A percentile compares a stretch with the other conserved stretches of the same genome.
These are phyloP conservation scores for Solanum phureja DNA, from an alignment of 257 asterid genomes.

Conservation along the genomic window DNA sequence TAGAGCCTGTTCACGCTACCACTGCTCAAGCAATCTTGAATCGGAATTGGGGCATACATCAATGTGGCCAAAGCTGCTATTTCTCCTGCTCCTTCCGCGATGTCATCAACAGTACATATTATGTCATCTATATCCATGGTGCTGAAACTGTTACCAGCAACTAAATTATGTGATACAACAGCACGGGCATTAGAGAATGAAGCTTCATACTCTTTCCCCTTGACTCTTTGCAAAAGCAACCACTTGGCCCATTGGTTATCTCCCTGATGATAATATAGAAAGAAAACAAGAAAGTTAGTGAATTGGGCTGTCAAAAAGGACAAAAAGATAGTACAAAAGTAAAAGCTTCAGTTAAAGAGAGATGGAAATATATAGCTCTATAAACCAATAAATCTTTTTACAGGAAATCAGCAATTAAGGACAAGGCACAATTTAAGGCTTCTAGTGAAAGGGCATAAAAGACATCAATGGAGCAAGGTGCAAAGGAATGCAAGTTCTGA, in stretches of 20 bases:
- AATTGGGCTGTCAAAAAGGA: neutral
- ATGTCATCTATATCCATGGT: constrained; percentile 52
- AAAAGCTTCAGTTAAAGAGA: neutral
- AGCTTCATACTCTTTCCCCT: constrained; percentile 91
- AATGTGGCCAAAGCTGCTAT: constrained; percentile 94
- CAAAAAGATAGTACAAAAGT: neutral
- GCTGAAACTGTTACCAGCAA: constrained; percentile 52
- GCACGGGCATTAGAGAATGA: constrained; percentile 96
- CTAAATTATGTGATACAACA: constrained; percentile 54
- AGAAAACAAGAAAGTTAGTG: neutral
- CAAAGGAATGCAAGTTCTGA: neutral
- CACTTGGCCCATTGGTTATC: constrained; percentile 86
- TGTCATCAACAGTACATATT: constrained; percentile 88
- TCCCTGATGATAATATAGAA: constrained; percentile 44
- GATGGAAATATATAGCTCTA: neutral
- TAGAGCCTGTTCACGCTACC: constrained; percentile 84
- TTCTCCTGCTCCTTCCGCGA: constrained; percentile 99
- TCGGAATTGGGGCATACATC: constrained; percentile 82
- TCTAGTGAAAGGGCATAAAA: neutral
- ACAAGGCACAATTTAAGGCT: neutral
- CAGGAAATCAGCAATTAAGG: neutral
- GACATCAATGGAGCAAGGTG: neutral
- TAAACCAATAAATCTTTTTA: neutral
- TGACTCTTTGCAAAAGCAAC: constrained; percentile 76
- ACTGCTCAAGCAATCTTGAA: constrained; percentile 90